Evolutionary conservation across 495 filamentous ascomycete genomes (phyloP).

Genomic region (Polyplosphaeria fusca): DNA sequence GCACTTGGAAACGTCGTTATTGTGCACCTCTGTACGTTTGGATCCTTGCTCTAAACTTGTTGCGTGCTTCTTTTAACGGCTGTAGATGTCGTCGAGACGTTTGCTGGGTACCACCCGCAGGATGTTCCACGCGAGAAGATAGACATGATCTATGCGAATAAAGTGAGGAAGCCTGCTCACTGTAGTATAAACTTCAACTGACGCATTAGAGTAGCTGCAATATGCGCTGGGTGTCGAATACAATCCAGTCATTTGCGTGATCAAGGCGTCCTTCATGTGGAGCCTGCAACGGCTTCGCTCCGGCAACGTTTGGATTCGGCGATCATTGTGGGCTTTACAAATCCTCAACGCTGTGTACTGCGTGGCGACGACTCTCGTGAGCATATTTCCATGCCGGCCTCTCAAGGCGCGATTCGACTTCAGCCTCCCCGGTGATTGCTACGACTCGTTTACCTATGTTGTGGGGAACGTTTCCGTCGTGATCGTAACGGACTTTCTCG

Average conservation of each 20-base stretch:
- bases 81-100: neutral
- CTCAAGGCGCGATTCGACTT: neutral
- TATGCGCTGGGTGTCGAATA: slow-evolving; percentile 4
- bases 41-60: neutral
- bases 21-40: slow-evolving; percentile 6
- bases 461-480: slow-evolving; percentile 7
- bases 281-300: slow-evolving; percentile 11
- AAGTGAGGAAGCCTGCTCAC: neutral
- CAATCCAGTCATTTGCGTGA: slow-evolving; percentile 13
- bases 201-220: slow-evolving; percentile 1
- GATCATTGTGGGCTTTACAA: slow-evolving; percentile 7
- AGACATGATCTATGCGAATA: neutral
- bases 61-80: neutral
- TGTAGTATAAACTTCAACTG: no score
- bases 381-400: slow-evolving; percentile 6
- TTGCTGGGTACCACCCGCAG: slow-evolving; percentile 8
- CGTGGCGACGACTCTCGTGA: neutral
- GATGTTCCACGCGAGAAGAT: slow-evolving; percentile 2
- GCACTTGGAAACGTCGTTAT: neutral
- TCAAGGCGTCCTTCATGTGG: slow-evolving; percentile 16
- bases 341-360: slow-evolving; percentile 8
- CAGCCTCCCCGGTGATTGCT: slow-evolving; percentile 2
- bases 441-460: slow-evolving; percentile 1
- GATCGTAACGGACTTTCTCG: slow-evolving; percentile 9
- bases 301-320: slow-evolving; percentile 9